Base-by-base conservation (phyloP, 2,329 filamentous ascomycete genomes). In the Aspergillus melleus region DNA sequence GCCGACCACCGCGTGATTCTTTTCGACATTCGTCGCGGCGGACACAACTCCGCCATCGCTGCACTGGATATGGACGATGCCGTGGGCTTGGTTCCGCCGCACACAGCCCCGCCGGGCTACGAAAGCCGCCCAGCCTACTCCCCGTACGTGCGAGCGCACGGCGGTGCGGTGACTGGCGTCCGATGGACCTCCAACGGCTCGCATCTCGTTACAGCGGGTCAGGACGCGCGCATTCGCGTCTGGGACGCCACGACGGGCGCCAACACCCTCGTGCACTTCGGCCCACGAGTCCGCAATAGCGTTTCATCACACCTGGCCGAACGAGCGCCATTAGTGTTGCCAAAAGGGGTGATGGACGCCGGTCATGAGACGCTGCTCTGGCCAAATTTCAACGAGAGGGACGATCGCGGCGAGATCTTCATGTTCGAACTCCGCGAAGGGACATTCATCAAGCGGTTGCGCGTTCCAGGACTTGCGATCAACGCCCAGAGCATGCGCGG, bases 181-280 rank as follows among this genome's bases (percentile, higher is more conserved):
- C 82, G 88, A 0, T 98, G 92, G 92, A 93, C 90, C 0, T 88
- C 91, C 61, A 88, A 92, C 70, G 92, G 92, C 0, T 81, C 80
- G 14, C 88, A 90, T 71, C 81, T 98, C 19, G 82, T 97, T 12
- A 92, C 90, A 0, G 85, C 90, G 2, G 93, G 92, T 0, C 90
- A 96, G 59, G 95, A 98, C 72, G 84, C 90, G 52, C 86, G 89
- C 9, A 88, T 98, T 63, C 86, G 93, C 4, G 90, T 97, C 1
- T 98, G 94, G 94, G 85, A 96, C 71, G 86, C 90, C 1, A 82
- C 82, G 0, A 91, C 86, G 0, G 92, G 92, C 2, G 89, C 89
- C 19, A 97, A 98, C 74, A 96, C 91, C 0, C 85, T 97, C 6
- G 90, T 90, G 0, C 93, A 89, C 73, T 98, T 97, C 71, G 92